Base-by-base conservation (phyloP, 192 early-diverging fungal species). In the Cetraspora pellucida region DNA sequence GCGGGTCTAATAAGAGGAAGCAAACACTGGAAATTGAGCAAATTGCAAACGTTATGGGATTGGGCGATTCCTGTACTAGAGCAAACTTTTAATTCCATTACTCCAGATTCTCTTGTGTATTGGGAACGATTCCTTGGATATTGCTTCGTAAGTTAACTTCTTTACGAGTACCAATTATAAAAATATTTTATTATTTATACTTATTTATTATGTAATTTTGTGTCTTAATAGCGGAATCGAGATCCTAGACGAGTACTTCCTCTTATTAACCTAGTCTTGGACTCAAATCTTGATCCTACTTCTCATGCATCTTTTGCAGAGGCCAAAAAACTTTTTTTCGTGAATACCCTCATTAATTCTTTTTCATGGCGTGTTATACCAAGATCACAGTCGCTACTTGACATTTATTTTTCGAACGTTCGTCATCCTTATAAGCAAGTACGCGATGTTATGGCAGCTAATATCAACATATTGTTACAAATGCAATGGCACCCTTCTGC, bases 391-490 rank as follows among this genome's bases (percentile, higher is more conserved):
- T 72, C 72, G 21, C 23, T 87, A 44, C 50, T 94, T 31, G 77
- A 83, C 10, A 74, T 77, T 2, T 87, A 89, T 47, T 61, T 97
- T 7, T 77, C 84, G 14, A 84, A 87, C 44, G 77, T 95, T 70
- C 81, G 83, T 16, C 91, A 95, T 80, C 95, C 95, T 13, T 98
- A 97, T 83, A 90, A 96, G 74, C 95, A 96, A 80, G 94, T 97
- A 27, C 88, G 97, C 5, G 92, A 95, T 68, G 81, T 87, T 17
- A 77, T 96, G 6, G 96, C 94, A 28, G 83, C 83, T 9, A 84
- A 89, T 61, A 89, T 97, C 70, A 91, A 93, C 69, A 86, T 87
- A 73, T 71, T 90, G 16, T 82, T 89, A 44, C 88, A 91, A 45
- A 72, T 88, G 1, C 85, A 88, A 69, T 91, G 89, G 71, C 81